These are phyloP conservation scores for Botryotinia globosa DNA, from an alignment of 2,329 filamentous ascomycete species.

Conservation along the genomic window DNA sequence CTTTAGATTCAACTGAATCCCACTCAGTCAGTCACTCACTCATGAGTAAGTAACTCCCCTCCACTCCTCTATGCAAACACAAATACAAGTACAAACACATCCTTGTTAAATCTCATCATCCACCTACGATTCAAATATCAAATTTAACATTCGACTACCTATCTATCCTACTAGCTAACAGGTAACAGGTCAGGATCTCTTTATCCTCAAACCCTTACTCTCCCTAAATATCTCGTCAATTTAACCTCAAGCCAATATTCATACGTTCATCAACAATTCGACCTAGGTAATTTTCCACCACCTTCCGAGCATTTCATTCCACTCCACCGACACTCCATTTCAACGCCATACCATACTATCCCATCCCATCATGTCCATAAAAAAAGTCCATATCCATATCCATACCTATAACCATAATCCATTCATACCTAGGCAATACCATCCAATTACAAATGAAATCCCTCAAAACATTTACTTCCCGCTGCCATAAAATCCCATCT, in stretches of 20 bases:
- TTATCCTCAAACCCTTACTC: neutral
- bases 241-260: neutral
- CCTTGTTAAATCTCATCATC: neutral
- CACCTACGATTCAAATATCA: neutral
- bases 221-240: neutral
- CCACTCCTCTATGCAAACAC: too few species aligned
- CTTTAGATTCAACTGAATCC: too few species aligned
- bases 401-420: neutral
- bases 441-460: neutral
- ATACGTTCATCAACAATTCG: neutral
- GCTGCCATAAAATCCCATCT: neutral
- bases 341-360: neutral
- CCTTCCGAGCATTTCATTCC: neutral
- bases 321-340: neutral
- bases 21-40: too few species aligned
- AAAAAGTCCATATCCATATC: neutral
- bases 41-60: too few species aligned
- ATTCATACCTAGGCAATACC: neutral
- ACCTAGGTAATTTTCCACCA: neutral
- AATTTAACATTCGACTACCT: neutral
- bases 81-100: neutral
- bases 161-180: neutral
- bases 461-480: neutral
- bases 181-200: neutral
- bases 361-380: neutral